These are phyloP conservation scores for Fusarium sp. DNA, from an alignment of 2,329 filamentous ascomycete genomes.

Conservation along the genomic window DNA sequence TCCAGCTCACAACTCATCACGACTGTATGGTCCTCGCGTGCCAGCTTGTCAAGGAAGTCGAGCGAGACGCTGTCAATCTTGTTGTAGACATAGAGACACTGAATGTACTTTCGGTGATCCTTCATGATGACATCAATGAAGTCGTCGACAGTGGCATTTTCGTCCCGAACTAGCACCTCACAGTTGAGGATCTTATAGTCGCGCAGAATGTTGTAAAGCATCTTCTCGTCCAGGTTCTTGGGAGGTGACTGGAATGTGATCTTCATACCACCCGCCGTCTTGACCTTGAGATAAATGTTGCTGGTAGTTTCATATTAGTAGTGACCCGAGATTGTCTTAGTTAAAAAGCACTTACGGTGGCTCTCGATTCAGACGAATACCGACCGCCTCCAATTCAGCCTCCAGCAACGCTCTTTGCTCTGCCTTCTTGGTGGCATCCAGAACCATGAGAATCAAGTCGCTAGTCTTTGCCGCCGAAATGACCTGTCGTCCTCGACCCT, in stretches of 20 bases:
- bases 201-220: slow-evolving; percentile 96
- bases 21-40: slow-evolving; percentile 91
- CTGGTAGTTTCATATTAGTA: slow-evolving; percentile 59
- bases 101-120: slow-evolving; percentile 98
- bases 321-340: neutral
- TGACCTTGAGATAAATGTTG: slow-evolving; percentile 97
- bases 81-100: slow-evolving; percentile 97
- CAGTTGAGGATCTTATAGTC: slow-evolving; percentile 99
- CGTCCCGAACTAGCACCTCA: slow-evolving; percentile 95
- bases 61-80: slow-evolving; percentile 97
- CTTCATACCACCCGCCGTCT: slow-evolving; percentile 98
- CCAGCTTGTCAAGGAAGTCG: slow-evolving; percentile 92
- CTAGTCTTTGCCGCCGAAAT: slow-evolving; percentile 99
- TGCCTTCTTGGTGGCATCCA: slow-evolving; percentile 96
- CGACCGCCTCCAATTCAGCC: slow-evolving; percentile 93
- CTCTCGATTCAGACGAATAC: slow-evolving; percentile 91
- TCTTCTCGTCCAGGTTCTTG: slow-evolving; percentile 95
- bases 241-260: slow-evolving; percentile 94
- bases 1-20: slow-evolving; percentile 99
- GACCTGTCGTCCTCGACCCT: slow-evolving; percentile 94
- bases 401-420: slow-evolving; percentile 93
- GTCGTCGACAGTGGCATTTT: slow-evolving; percentile 96
- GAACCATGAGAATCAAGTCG: slow-evolving; percentile 95
- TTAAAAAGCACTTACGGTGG: slow-evolving; percentile 76
- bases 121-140: slow-evolving; percentile 99